Evolutionary conservation across 371 early-diverging fungal species (phyloP).

Genomic region (Capillidium heterosporum): DNA sequence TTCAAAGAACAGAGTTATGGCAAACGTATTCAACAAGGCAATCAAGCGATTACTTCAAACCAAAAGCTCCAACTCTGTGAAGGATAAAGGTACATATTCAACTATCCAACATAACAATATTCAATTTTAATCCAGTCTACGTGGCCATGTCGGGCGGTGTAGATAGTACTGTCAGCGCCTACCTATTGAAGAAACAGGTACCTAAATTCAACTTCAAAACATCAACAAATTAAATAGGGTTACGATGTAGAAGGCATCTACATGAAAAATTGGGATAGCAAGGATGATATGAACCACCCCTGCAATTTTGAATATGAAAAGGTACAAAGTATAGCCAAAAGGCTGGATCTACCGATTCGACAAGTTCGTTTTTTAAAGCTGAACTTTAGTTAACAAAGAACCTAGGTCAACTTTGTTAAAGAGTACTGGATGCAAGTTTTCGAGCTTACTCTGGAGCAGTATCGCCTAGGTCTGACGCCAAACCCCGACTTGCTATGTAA

Average conservation of each 20-base stretch:
- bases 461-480: conserved; percentile 60
- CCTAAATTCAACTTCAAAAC: neutral
- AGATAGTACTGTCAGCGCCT: conserved; percentile 73
- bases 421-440: conserved; percentile 89
- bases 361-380: conserved; percentile 10
- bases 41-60: no score
- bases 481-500: conserved; percentile 90
- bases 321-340: conserved; percentile 49
- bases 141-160: conserved; percentile 74
- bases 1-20: no score
- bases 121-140: no score
- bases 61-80: no score
- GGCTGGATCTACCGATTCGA: conserved; percentile 42
- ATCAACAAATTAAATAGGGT: conserved; percentile 14
- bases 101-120: no score
- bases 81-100: no score
- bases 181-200: conserved; percentile 36
- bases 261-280: conserved; percentile 89
- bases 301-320: conserved; percentile 65
- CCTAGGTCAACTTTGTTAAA: conserved; percentile 53
- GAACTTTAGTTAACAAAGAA: neutral
- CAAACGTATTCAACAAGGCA: no score
- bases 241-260: conserved; percentile 58
- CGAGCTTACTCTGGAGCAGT: conserved; percentile 45
- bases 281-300: conserved; percentile 57